A percentile compares a stretch with the other conserved stretches of the same genome.
Evolutionary conservation across 2,329 filamentous ascomycete genomes (phyloP).

Genomic region (Madurella mycetomatis): DNA sequence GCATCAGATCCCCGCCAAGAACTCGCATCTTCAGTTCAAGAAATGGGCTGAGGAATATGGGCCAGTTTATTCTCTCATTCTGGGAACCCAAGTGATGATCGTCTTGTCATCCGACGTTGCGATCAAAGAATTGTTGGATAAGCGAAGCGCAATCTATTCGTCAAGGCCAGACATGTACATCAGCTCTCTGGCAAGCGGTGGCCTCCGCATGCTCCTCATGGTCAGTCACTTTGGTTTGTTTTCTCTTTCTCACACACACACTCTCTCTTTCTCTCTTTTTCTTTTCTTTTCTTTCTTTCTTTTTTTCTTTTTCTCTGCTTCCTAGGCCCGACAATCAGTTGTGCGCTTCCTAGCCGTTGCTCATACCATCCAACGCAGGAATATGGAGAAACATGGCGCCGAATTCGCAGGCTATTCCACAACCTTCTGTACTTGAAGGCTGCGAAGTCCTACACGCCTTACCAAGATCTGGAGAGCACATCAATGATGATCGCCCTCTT

Average conservation of each 20-base stretch:
- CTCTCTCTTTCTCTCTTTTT: not conserved
- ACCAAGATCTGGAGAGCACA: conserved; percentile 51
- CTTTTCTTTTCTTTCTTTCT: not conserved
- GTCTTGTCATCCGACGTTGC: conserved; percentile 5
- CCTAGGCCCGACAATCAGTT: not conserved
- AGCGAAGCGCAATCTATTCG: conserved; percentile 12
- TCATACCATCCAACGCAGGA: not conserved
- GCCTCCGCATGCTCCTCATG: conserved; percentile 6
- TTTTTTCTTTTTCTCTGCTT: not conserved
- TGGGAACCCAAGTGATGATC: conserved; percentile 10
- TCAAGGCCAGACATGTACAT: conserved; percentile 11
- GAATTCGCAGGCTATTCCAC: conserved; percentile 29
- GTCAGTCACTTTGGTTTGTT: too few species aligned
- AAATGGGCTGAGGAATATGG: conserved; percentile 16
- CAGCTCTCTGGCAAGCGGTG: conserved; percentile 1
- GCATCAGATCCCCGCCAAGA: conserved; percentile 6
- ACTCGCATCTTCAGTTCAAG: conserved; percentile 11
- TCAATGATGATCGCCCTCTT: conserved; percentile 47
- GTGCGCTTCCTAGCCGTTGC: not conserved
- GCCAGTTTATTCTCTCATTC: conserved; percentile 15
- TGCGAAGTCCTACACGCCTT: conserved; percentile 45
- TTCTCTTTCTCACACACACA: too few species aligned
- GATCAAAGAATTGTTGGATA: conserved; percentile 16
- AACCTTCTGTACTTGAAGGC: conserved; percentile 41
- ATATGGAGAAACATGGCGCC: conserved; percentile 9